Conservation (phyloP, 2,329 filamentous ascomycete genomes). For the Ophiostoma ulmi region DNA sequence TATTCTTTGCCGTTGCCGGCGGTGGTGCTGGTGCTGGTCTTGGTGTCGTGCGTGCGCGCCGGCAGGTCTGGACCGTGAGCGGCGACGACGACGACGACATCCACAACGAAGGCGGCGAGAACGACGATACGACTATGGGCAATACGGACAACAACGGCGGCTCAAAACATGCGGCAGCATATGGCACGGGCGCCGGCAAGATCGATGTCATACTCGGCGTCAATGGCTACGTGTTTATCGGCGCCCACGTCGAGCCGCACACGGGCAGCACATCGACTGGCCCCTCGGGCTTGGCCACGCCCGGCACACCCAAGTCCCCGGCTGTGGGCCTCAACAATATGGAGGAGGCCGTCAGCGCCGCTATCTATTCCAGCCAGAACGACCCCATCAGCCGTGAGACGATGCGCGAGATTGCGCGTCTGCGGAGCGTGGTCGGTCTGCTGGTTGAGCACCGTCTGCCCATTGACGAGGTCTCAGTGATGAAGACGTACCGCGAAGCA, state of each 20-base stretch:
- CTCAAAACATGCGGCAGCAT: constrained; percentile 17
- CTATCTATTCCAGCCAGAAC: constrained; percentile 93
- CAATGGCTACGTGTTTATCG: constrained; percentile 88
- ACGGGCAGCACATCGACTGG: constrained; percentile 27
- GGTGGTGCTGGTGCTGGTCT: constrained; percentile 78
- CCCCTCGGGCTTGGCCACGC: constrained; percentile 49
- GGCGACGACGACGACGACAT: constrained; percentile 45
- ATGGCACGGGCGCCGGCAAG: constrained; percentile 47
- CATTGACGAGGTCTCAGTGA: constrained; percentile 87
- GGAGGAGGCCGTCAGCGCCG: constrained; percentile 78
- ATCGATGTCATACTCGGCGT: constrained; percentile 88
- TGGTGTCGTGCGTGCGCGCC: constrained; percentile 74
- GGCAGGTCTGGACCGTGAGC: constrained; percentile 83
- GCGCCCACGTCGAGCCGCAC: constrained; percentile 39
- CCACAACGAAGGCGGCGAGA: constrained; percentile 61
- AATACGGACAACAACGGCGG: neutral
- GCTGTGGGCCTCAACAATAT: constrained; percentile 65
- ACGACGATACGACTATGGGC: constrained; percentile 62
- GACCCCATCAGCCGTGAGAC: constrained; percentile 72
- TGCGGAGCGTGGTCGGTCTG: constrained; percentile 74
- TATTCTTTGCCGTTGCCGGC: constrained; percentile 77
- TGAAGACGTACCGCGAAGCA: constrained; percentile 73
- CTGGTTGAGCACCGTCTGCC: constrained; percentile 75
- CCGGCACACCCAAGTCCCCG: constrained; percentile 36
- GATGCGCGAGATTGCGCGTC: constrained; percentile 79